Percentiles rank a stretch among this genome's conserved stretches.
Conservation (phyloP, 1,284 basidiomycete species). For the Apiotrichum siamense region DNA sequence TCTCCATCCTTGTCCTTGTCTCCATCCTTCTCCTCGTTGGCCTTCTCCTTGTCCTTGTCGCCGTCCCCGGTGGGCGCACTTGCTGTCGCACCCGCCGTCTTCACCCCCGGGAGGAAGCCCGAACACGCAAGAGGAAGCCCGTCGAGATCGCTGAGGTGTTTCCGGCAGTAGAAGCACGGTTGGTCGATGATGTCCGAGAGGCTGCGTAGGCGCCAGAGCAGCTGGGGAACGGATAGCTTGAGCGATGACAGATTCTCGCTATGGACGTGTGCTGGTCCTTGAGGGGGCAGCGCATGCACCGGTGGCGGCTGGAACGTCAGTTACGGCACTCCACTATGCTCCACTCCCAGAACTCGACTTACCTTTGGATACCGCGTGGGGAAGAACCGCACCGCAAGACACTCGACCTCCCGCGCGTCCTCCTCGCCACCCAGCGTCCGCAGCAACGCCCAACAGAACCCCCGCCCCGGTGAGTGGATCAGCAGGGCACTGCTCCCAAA, state of each 20-base stretch:
- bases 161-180: constrained; percentile 9
- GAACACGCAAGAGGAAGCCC: constrained; percentile 6
- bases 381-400: constrained; percentile 8
- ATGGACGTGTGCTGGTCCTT: constrained; percentile 5
- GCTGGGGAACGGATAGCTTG: constrained; percentile 3
- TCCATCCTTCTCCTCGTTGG: neutral
- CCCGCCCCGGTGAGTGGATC: constrained; percentile 1
- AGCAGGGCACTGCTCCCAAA: constrained; percentile 7
- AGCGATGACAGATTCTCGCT: constrained; percentile 8
- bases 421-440: constrained; percentile 1
- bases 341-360: neutral
- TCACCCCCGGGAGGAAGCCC: neutral
- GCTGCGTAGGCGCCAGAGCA: constrained; percentile 11
- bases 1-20: neutral
- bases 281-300: constrained; percentile 14
- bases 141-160: constrained; percentile 7
- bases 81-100: too few species aligned
- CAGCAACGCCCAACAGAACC: constrained; percentile 6
- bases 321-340: too few species aligned
- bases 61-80: neutral
- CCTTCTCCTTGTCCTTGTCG: neutral
- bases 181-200: neutral
- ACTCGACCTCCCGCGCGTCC: neutral
- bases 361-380: constrained; percentile 3
- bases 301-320: constrained; percentile 16